A percentile compares a stretch with the other conserved stretches of the same genome.
phyloP scores from a whole-genome alignment of 2,329 filamentous ascomycete species.

The Calonectria pseudoturangicola region DNA sequence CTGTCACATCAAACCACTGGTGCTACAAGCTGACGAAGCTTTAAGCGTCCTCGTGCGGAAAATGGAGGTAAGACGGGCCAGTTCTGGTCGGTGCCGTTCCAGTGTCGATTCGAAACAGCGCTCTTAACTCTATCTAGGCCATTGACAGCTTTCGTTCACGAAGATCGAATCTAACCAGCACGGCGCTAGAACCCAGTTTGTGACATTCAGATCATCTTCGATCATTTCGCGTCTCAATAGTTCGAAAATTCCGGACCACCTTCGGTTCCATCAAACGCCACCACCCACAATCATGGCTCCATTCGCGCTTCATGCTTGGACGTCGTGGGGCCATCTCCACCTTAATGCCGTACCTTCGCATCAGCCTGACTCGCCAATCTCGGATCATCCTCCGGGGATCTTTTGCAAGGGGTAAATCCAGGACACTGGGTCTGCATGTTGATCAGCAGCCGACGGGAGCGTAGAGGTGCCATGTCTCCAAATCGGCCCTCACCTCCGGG shows the following conservation, averaged over 20 bases:
- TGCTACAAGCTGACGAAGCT: constrained; percentile 27
- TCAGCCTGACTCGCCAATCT: constrained; percentile 36
- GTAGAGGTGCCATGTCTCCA: constrained; percentile 11
- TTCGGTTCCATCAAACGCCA: constrained; percentile 4
- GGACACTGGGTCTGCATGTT: constrained; percentile 2
- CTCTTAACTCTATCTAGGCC: not conserved
- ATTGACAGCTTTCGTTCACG: not conserved
- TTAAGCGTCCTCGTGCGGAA: not conserved
- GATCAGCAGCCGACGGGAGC: not conserved
- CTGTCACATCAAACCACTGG: constrained; percentile 11
- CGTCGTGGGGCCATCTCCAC: constrained; percentile 36
- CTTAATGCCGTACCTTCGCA: constrained; percentile 28
- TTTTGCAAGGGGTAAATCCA: constrained; percentile 19
- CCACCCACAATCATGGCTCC: constrained; percentile 32
- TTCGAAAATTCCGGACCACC: constrained; percentile 7
- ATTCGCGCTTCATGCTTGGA: constrained; percentile 31
- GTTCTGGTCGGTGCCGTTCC: not conserved
- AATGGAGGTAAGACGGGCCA: not conserved
- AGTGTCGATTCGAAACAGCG: not conserved
- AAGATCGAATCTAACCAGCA: not conserved
- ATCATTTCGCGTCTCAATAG: constrained; percentile 19
- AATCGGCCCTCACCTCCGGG: constrained; percentile 9
- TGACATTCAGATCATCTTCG: not conserved
- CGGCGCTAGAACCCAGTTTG: no score
- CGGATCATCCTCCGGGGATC: constrained; percentile 5